Conservation (phyloP, 2,329 filamentous ascomycete genomes). For the Ceratocystiopsis brevicomis region DNA sequence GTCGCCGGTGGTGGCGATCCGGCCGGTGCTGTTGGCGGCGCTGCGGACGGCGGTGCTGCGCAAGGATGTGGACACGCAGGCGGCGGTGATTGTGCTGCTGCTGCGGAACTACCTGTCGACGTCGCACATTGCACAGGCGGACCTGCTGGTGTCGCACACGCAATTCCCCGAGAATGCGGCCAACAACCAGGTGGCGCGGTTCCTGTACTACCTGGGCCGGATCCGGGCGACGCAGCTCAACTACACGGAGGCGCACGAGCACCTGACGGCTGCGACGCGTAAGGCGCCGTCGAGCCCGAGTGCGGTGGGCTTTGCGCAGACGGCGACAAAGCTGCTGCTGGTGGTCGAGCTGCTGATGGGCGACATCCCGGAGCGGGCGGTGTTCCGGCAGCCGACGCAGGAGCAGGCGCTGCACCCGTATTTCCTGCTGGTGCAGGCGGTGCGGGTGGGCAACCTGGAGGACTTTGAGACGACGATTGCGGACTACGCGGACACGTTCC, state of each 20-base stretch:
- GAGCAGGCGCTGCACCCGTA: constrained; percentile 83
- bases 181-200: constrained; percentile 95
- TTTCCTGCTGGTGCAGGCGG: constrained; percentile 81
- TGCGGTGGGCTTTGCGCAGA: constrained; percentile 87
- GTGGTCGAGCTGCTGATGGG: constrained; percentile 97
- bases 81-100: constrained; percentile 82
- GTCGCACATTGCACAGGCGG: constrained; percentile 91
- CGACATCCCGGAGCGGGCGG: constrained; percentile 86
- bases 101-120: constrained; percentile 92
- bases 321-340: constrained; percentile 86
- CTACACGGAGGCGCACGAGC: constrained; percentile 92
- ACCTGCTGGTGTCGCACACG: constrained; percentile 87
- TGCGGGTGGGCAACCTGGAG: constrained; percentile 88
- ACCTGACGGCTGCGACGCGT: constrained; percentile 78
- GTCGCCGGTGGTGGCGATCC: constrained; percentile 70
- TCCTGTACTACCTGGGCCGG: constrained; percentile 90
- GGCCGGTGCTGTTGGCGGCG: constrained; percentile 69
- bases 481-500: constrained; percentile 66
- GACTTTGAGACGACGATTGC: constrained; percentile 80
- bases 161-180: constrained; percentile 86
- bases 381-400: constrained; percentile 77
- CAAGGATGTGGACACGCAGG: constrained; percentile 95
- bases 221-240: constrained; percentile 91
- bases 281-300: constrained; percentile 84
- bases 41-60: constrained; percentile 88